phyloP scores from a whole-genome alignment of 805 yeast genomes.

The Ogataea pilisensis region DNA sequence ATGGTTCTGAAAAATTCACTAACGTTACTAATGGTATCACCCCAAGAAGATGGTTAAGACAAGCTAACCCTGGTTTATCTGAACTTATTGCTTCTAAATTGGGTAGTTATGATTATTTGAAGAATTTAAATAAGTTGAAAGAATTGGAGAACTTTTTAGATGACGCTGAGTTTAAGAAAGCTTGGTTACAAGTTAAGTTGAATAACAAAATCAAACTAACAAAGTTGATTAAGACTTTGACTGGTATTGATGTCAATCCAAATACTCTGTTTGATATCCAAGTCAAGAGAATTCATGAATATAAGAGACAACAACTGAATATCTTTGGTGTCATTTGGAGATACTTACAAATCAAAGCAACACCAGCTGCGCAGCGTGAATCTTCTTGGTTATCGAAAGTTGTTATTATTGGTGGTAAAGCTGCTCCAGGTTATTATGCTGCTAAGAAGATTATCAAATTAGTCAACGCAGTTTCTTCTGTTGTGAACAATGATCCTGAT shows the following conservation, averaged over 20 bases:
- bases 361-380: conserved; percentile 58
- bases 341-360: conserved; percentile 69
- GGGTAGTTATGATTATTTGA: conserved; percentile 65
- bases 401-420: conserved; percentile 86
- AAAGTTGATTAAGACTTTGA: conserved; percentile 55
- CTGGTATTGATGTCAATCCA: conserved; percentile 63
- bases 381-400: conserved; percentile 67
- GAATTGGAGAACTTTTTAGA: conserved; percentile 61
- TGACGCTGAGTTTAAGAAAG: conserved; percentile 59
- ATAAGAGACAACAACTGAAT: conserved; percentile 91
- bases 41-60: conserved; percentile 94
- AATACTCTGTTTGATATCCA: conserved; percentile 82
- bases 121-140: conserved; percentile 64
- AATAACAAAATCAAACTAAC: conserved; percentile 69
- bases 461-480: conserved; percentile 75
- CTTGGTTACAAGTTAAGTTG: conserved; percentile 70
- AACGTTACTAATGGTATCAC: conserved; percentile 95
- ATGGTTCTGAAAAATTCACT: conserved; percentile 78
- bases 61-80: conserved; percentile 83
- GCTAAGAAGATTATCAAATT: conserved; percentile 88
- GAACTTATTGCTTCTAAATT: conserved; percentile 68
- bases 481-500: conserved; percentile 73
- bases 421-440: conserved; percentile 97
- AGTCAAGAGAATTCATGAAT: conserved; percentile 93
- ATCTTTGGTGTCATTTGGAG: conserved; percentile 86